Percentiles rank a stretch among this genome's conserved stretches.
phyloP scores from a whole-genome alignment of 2,329 filamentous ascomycete genomes.

The Aspergillus tamarii region DNA sequence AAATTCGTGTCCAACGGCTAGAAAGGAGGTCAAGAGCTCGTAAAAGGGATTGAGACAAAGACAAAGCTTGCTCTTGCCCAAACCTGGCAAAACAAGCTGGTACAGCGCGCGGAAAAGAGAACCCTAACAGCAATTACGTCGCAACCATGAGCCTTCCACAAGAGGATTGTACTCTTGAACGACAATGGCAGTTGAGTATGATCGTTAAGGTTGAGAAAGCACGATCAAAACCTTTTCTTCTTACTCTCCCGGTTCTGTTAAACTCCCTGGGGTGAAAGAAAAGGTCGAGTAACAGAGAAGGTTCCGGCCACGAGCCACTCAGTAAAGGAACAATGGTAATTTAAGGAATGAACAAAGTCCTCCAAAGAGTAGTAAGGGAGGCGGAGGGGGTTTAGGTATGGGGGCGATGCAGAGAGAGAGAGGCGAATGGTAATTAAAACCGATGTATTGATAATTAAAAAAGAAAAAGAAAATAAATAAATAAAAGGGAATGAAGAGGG shows the following conservation, averaged over 20 bases:
- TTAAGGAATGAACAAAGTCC: conserved; percentile 13
- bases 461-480: too few species aligned
- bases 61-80: background rate
- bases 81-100: background rate
- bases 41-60: background rate
- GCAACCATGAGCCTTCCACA: background rate
- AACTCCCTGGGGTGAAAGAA: conserved; percentile 6
- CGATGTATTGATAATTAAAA: background rate
- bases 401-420: conserved; percentile 12
- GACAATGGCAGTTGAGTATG: background rate
- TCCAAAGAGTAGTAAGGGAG: conserved; percentile 5
- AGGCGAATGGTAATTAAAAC: conserved; percentile 14
- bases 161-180: background rate
- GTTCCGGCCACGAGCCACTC: conserved; percentile 14
- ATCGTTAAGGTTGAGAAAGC: background rate
- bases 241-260: background rate
- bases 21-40: background rate
- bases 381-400: conserved; percentile 10
- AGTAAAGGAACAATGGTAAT: conserved; percentile 1
- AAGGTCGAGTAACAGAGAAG: conserved; percentile 9
- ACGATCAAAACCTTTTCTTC: conserved; percentile 1
- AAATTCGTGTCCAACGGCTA: background rate
- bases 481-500: conserved; percentile 15
- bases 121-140: background rate
- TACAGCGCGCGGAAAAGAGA: conserved; percentile 5